Percentiles rank a stretch among this genome's conserved stretches.
Conservation (phyloP, 2,329 filamentous ascomycete genomes). For the Fusarium xyrophilum region DNA sequence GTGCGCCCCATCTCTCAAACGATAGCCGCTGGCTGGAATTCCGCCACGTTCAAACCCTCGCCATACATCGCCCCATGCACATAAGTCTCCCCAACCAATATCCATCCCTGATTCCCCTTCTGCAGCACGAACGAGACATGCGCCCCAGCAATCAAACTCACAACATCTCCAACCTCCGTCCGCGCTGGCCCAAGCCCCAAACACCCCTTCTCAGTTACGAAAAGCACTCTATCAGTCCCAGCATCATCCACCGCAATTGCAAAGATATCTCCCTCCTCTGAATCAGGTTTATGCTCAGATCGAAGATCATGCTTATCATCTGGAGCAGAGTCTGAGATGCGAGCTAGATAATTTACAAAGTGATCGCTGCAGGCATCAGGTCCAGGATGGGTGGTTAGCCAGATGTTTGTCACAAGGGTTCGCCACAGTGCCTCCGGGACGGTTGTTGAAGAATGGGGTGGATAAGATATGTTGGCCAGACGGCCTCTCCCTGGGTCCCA, state of each 20-base stretch:
- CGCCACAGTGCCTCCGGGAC: background rate
- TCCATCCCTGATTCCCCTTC: fast-evolving
- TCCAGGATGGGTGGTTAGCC: slow-evolving; percentile 5
- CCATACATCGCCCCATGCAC: slow-evolving; percentile 4
- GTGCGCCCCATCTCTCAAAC: background rate
- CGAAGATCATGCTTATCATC: background rate
- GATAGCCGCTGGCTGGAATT: too few species aligned
- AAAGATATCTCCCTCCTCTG: slow-evolving; percentile 12
- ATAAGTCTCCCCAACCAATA: slow-evolving; percentile 3
- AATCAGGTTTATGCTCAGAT: background rate
- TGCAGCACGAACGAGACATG: slow-evolving; percentile 3
- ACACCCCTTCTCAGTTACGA: background rate
- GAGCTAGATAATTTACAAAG: slow-evolving; percentile 5
- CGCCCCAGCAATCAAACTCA: background rate
- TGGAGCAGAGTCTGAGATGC: background rate
- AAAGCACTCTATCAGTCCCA: background rate
- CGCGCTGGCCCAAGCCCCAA: background rate
- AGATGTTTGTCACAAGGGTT: slow-evolving; percentile 1
- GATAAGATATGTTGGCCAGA: background rate
- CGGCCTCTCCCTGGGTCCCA: background rate
- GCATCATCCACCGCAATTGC: slow-evolving; percentile 4
- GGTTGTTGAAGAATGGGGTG: background rate
- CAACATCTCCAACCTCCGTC: background rate
- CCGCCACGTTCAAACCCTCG: background rate
- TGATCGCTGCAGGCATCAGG: background rate